Evolutionary conservation across 495 filamentous ascomycete genomes (phyloP).

Genomic region (Tuber calosporum): DNA sequence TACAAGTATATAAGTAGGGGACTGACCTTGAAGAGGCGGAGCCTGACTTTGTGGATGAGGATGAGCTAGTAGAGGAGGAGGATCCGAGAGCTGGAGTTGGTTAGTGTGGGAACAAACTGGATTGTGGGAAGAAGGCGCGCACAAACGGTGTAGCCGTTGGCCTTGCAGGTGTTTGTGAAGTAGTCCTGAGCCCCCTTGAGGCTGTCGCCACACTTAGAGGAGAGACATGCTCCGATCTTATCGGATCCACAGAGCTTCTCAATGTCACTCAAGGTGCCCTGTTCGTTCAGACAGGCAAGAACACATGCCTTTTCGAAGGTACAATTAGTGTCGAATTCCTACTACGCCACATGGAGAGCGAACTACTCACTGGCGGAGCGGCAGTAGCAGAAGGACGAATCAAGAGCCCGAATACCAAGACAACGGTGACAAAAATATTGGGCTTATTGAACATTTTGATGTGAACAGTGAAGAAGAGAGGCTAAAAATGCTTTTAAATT

Average conservation of each 20-base stretch:
- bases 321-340: slow-evolving; percentile 3
- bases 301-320: slow-evolving; percentile 15
- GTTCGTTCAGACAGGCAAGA: slow-evolving; percentile 23
- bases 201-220: slow-evolving; percentile 9
- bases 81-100: background rate
- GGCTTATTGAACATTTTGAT: slow-evolving; percentile 15
- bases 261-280: slow-evolving; percentile 18
- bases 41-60: background rate
- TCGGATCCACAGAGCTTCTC: slow-evolving; percentile 14
- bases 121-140: background rate
- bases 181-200: slow-evolving; percentile 13
- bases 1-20: background rate
- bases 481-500: background rate
- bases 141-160: slow-evolving; percentile 20
- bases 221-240: slow-evolving; percentile 16
- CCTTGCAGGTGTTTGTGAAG: slow-evolving; percentile 16
- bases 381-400: slow-evolving; percentile 1
- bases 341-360: background rate
- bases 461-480: background rate
- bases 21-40: slow-evolving; percentile 7
- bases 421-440: slow-evolving; percentile 8
- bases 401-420: slow-evolving; percentile 8
- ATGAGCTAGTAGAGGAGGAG: background rate
- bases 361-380: slow-evolving; percentile 13
- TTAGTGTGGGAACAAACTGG: background rate